Percentiles rank a stretch among this genome's conserved stretches.
phyloP scores from a whole-genome alignment of 768 basidiomycete species.

The Leccinum disarticulatum region DNA sequence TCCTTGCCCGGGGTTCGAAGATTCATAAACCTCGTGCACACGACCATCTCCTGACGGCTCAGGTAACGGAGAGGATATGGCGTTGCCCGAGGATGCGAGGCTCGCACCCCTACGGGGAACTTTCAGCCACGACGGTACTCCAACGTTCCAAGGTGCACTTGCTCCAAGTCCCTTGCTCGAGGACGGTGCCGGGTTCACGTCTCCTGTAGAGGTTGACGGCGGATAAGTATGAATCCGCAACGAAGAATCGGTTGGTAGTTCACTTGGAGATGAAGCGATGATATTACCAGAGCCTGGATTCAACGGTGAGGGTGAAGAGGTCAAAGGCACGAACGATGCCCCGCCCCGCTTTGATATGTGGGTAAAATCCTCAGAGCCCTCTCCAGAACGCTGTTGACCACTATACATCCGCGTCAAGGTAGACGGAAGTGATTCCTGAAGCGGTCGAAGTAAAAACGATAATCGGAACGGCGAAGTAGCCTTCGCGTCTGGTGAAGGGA shows the following conservation, averaged over 20 bases:
- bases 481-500: slow-evolving; percentile 36
- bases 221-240: slow-evolving; percentile 74
- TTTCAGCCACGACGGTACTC: slow-evolving; percentile 73
- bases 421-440: slow-evolving; percentile 53
- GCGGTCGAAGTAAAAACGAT: slow-evolving; percentile 63
- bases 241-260: slow-evolving; percentile 27
- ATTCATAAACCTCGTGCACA: slow-evolving; percentile 58
- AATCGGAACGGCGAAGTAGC: slow-evolving; percentile 56
- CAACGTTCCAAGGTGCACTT: slow-evolving; percentile 53
- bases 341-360: slow-evolving; percentile 60
- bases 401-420: slow-evolving; percentile 35
- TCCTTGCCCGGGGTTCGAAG: slow-evolving; percentile 16
- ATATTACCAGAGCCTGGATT: slow-evolving; percentile 14
- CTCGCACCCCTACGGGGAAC: slow-evolving; percentile 39
- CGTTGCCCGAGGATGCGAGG: slow-evolving; percentile 35
- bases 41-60: slow-evolving; percentile 32
- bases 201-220: slow-evolving; percentile 59
- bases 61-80: slow-evolving; percentile 19
- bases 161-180: slow-evolving; percentile 45
- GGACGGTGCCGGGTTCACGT: slow-evolving; percentile 37
- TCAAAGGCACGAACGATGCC: slow-evolving; percentile 60
- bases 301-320: slow-evolving; percentile 38
- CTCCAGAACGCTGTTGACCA: slow-evolving; percentile 35
- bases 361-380: slow-evolving; percentile 63
- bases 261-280: slow-evolving; percentile 8